Evolutionary conservation across 345 rosid species (phyloP).

Genomic region (Acer campestre): DNA sequence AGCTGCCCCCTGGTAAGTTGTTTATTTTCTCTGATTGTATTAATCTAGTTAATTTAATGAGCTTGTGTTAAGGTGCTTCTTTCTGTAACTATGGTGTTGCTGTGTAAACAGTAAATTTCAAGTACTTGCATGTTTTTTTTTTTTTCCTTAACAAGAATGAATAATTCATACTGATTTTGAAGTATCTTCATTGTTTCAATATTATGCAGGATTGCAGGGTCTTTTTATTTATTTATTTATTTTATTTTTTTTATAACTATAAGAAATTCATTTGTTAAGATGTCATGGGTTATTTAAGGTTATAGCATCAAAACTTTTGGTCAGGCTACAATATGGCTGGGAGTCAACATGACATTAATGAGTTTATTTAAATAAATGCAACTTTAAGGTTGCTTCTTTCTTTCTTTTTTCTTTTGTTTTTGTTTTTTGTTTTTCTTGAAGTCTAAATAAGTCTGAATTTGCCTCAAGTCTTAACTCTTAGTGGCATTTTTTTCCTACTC

Average conservation of each 20-base stretch:
- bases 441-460: too few species aligned
- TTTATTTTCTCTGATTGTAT: constrained; percentile 3
- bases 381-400: too few species aligned
- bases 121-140: not conserved
- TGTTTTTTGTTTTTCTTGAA: too few species aligned
- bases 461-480: too few species aligned
- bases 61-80: not conserved
- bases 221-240: not conserved
- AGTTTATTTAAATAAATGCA: too few species aligned
- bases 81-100: not conserved
- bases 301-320: not conserved
- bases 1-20: constrained; percentile 81
- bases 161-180: not conserved
- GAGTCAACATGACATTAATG: constrained; percentile 6
- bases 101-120: not conserved
- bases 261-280: not conserved
- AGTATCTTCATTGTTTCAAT: not conserved
- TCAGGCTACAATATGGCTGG: not conserved
- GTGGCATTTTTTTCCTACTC: too few species aligned
- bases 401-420: too few species aligned
- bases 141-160: not conserved
- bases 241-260: not conserved
- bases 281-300: not conserved
- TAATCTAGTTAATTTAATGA: constrained; percentile 2
- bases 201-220: too few species aligned